These are phyloP conservation scores for Wickerhamomyces hampshirensis DNA, from an alignment of 805 yeast species.

Conservation along the genomic window DNA sequence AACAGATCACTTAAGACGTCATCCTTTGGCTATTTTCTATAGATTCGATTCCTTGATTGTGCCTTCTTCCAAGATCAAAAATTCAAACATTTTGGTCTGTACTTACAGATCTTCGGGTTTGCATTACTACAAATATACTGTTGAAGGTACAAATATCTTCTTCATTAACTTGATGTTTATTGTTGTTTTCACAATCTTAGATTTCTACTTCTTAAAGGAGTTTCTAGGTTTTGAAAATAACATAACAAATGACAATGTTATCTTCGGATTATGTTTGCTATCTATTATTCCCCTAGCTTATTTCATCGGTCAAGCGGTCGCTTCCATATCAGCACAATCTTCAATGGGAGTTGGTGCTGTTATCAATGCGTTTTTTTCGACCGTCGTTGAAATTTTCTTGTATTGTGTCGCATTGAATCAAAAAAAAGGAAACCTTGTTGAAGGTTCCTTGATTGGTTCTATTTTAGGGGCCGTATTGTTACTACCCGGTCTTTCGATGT, in stretches of 20 bases:
- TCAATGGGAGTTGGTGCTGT: constrained; percentile 99
- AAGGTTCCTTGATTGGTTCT: constrained; percentile 93
- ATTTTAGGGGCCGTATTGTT: constrained; percentile 87
- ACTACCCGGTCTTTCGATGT: constrained; percentile 94
- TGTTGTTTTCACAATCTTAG: constrained; percentile 78
- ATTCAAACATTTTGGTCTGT: constrained; percentile 67
- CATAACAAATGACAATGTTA: constrained; percentile 53
- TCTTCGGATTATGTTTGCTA: constrained; percentile 71
- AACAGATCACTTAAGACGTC: constrained; percentile 75
- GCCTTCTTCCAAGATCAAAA: constrained; percentile 20
- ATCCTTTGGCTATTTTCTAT: constrained; percentile 85
- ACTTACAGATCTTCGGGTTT: constrained; percentile 90
- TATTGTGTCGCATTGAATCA: constrained; percentile 89
- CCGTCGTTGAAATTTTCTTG: constrained; percentile 87
- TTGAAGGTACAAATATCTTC: constrained; percentile 92
- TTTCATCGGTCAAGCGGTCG: constrained; percentile 98
- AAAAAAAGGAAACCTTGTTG: constrained; percentile 83
- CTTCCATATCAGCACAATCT: constrained; percentile 96
- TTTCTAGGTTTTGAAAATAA: constrained; percentile 28
- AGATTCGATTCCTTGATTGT: constrained; percentile 41
- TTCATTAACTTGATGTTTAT: constrained; percentile 78
- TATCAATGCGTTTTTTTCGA: constrained; percentile 94
- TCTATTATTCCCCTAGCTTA: constrained; percentile 93
- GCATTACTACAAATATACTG: constrained; percentile 93
- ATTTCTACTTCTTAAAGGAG: constrained; percentile 61